phyloP scores from a whole-genome alignment of 148 eudicot species.

The Selenicereus undatus region DNA sequence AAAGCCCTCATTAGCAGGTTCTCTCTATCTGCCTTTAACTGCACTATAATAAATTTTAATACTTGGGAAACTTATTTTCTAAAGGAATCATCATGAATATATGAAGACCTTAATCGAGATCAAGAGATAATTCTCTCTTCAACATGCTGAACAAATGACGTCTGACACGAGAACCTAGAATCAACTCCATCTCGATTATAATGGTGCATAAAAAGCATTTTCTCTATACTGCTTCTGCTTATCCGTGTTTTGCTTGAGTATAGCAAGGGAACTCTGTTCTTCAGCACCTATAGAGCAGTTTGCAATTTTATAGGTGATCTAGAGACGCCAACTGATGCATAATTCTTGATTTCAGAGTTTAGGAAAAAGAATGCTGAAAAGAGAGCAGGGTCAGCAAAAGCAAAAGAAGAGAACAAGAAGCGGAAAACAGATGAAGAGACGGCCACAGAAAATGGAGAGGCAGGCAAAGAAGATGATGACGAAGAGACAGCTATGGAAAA shows the following conservation, averaged over 20 bases:
- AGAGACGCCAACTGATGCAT: neutral
- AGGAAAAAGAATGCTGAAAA: slow-evolving; percentile 54
- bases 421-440: slow-evolving; percentile 33
- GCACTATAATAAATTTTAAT: neutral
- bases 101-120: neutral
- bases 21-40: neutral
- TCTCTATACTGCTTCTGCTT: neutral
- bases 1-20: neutral
- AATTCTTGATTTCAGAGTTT: slow-evolving; percentile 37
- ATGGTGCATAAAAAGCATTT: neutral
- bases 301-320: neutral
- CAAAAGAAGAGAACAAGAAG: slow-evolving; percentile 50
- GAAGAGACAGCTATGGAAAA: slow-evolving; percentile 8
- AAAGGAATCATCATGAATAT: neutral
- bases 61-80: neutral
- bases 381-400: slow-evolving; percentile 48
- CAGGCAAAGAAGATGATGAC: slow-evolving; percentile 14
- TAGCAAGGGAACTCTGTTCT: neutral
- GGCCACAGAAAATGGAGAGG: slow-evolving; percentile 36
- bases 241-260: neutral
- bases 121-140: neutral
- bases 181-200: neutral
- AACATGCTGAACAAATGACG: neutral
- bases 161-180: neutral
- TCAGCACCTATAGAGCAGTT: neutral